Evolutionary conservation across 441 rosid species (phyloP).

Genomic region (Euphorbia corollata): DNA sequence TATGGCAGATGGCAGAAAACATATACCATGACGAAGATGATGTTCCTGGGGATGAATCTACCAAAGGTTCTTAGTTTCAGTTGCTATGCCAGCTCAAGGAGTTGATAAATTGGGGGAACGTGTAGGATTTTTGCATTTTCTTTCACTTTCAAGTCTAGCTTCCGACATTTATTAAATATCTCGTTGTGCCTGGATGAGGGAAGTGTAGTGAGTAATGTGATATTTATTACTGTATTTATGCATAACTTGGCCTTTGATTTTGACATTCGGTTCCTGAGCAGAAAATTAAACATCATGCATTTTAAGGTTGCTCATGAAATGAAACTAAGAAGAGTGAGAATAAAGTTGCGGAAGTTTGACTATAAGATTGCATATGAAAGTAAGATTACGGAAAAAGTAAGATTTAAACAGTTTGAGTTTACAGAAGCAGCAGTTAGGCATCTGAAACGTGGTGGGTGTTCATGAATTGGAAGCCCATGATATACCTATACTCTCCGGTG

Average conservation of each 20-base stretch:
- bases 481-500: slow-evolving; percentile 56
- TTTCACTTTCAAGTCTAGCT: background rate
- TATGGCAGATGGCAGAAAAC: slow-evolving; percentile 99
- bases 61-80: slow-evolving; percentile 29
- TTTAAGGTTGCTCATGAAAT: background rate
- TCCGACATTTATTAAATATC: background rate
- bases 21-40: slow-evolving; percentile 94
- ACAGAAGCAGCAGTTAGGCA: background rate
- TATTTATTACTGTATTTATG: background rate
- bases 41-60: slow-evolving; percentile 67
- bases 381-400: no score
- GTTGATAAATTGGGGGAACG: background rate
- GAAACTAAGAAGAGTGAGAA: no score
- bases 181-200: background rate
- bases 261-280: background rate
- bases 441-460: slow-evolving; percentile 17
- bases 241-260: background rate
- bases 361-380: no score
- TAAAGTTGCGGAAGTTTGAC: background rate
- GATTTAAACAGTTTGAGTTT: no score
- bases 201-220: background rate
- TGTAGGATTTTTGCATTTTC: slow-evolving; percentile 5
- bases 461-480: slow-evolving; percentile 70
- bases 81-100: background rate
- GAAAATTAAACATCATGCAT: background rate